A percentile compares a stretch with the other conserved stretches of the same genome.
These are phyloP conservation scores for Guillardia theta DNA, from an alignment of 78 protist genomes.

Conservation along the genomic window DNA sequence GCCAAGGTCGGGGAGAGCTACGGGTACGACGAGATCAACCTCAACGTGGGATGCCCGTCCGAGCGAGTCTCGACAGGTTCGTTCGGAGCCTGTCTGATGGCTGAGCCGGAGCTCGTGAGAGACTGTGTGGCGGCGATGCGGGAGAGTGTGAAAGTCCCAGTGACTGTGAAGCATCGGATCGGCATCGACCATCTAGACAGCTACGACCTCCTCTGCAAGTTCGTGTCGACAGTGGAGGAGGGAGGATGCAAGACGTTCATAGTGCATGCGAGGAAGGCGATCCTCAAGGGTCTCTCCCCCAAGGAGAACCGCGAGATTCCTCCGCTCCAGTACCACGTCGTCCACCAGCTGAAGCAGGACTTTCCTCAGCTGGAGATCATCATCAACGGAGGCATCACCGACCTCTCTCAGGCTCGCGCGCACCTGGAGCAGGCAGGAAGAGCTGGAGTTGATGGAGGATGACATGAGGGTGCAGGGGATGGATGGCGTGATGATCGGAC, in stretches of 20 bases:
- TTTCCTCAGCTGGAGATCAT: neutral
- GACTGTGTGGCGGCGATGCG: neutral
- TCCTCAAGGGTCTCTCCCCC: neutral
- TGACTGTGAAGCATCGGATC: neutral
- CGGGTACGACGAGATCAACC: conserved; percentile 33
- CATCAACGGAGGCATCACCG: neutral
- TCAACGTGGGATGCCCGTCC: neutral
- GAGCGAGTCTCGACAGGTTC: neutral
- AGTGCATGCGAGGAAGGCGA: neutral
- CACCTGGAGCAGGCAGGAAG: neutral
- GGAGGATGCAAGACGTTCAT: neutral
- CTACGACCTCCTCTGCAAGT: neutral
- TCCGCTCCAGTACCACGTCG: neutral
- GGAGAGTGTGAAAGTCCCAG: neutral
- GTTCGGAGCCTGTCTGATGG: conserved; percentile 1
- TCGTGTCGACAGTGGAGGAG: neutral
- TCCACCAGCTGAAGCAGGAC: conserved; percentile 2
- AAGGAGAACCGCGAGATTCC: conserved; percentile 16
- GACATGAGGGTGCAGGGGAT: neutral
- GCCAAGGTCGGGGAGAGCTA: neutral
- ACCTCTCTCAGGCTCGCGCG: neutral
- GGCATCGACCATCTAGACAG: neutral
- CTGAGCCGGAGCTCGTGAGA: neutral
- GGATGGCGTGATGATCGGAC: neutral
- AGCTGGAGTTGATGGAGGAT: neutral